These are phyloP conservation scores for Colletotrichum agaves DNA, from an alignment of 2,329 filamentous ascomycete genomes.

Conservation along the genomic window DNA sequence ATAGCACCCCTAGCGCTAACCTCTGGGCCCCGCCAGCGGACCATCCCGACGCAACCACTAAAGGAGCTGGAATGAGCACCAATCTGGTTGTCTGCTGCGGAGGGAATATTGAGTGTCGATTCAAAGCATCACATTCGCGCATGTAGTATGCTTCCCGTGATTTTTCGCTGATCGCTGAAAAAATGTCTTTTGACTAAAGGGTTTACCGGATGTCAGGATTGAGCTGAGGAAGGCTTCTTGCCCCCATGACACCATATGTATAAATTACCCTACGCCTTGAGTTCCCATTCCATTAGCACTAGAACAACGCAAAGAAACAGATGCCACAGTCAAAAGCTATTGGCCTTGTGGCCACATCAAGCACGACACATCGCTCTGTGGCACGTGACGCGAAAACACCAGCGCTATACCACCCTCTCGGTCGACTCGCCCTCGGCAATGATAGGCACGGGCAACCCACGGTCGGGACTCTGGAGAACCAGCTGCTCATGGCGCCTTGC, in stretches of 20 bases:
- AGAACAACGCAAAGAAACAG: slow-evolving; percentile 15
- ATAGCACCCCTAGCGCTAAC: slow-evolving; percentile 12
- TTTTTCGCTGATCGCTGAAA: too few species aligned
- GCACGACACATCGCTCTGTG: background rate
- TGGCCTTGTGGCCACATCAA: background rate
- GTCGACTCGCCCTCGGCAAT: slow-evolving; percentile 86
- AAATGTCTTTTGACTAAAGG: too few species aligned
- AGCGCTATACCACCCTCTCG: slow-evolving; percentile 75
- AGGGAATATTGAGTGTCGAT: too few species aligned
- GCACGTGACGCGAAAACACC: background rate
- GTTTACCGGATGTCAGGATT: slow-evolving; percentile 3
- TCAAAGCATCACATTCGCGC: too few species aligned
- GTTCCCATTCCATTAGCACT: slow-evolving; percentile 21
- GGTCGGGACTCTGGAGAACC: slow-evolving; percentile 90
- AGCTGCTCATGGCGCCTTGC: slow-evolving; percentile 92
- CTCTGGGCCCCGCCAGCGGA: slow-evolving; percentile 22
- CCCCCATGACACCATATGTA: slow-evolving; percentile 17
- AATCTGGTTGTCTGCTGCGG: too few species aligned
- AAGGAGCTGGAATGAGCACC: background rate
- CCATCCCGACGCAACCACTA: slow-evolving; percentile 15
- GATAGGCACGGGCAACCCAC: slow-evolving; percentile 84
- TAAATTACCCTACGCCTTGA: slow-evolving; percentile 33
- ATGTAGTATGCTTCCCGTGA: too few species aligned
- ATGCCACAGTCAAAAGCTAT: slow-evolving; percentile 14
- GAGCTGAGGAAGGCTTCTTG: slow-evolving; percentile 15